Conservation (phyloP, 225 moss, liverwort and hornwort genomes). For the Bryoerythrophyllum caledonicum region DNA sequence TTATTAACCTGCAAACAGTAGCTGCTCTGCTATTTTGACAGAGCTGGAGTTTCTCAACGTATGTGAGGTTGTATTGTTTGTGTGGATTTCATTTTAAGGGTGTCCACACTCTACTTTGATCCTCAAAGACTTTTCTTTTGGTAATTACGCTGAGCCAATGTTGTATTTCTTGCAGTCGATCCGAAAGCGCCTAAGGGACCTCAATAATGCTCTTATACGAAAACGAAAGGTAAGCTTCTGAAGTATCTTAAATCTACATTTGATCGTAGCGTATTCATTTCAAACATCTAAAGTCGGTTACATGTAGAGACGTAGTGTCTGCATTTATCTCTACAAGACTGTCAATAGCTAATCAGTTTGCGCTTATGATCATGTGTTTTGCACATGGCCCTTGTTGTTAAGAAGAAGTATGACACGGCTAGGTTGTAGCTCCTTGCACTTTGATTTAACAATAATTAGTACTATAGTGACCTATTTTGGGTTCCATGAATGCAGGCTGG, state of each 20-base stretch:
- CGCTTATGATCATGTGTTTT: conserved; percentile 17
- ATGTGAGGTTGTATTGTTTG: background rate
- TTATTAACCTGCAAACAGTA: conserved; percentile 7
- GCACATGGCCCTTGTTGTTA: conserved; percentile 1
- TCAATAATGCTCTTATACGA: conserved; percentile 83
- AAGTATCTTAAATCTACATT: conserved; percentile 5
- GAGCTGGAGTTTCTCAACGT: conserved; percentile 1
- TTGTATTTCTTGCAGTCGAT: conserved; percentile 63
- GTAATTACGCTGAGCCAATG: conserved; percentile 10
- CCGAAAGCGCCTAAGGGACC: conserved; percentile 83
- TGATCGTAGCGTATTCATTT: background rate
- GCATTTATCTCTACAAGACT: background rate
- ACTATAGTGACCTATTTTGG: background rate
- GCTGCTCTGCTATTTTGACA: background rate
- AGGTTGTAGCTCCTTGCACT: conserved; percentile 18
- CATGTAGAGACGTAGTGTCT: conserved; percentile 7
- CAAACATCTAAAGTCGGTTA: background rate
- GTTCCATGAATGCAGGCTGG: conserved; percentile 66
- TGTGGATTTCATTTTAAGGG: background rate
- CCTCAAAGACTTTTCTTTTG: background rate
- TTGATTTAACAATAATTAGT: background rate
- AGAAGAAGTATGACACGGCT: conserved; percentile 14
- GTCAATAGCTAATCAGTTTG: conserved; percentile 1
- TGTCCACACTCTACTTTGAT: background rate
- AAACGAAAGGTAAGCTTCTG: conserved; percentile 74